Evolutionary conservation across 257 asterid species (phyloP).

Genomic region (Paulownia fortunei): DNA sequence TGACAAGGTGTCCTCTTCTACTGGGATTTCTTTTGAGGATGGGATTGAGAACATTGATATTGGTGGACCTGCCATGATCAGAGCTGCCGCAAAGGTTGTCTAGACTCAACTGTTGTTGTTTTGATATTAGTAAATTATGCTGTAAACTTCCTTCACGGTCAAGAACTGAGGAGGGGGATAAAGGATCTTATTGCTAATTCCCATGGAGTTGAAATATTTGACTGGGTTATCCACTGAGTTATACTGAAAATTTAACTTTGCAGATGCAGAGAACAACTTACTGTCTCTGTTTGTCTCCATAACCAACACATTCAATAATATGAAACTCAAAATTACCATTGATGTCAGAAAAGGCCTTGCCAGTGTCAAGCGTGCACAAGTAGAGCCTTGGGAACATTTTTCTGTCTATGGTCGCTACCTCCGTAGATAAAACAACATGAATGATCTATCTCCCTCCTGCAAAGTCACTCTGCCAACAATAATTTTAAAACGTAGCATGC

Average conservation of each 20-base stretch:
- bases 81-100: slow-evolving; percentile 96
- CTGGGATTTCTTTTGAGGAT: slow-evolving; percentile 81
- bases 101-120: slow-evolving; percentile 16
- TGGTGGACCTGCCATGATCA: slow-evolving; percentile 99
- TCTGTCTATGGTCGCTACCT: too few species aligned
- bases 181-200: slow-evolving; percentile 4
- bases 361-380: background rate
- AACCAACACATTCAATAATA: background rate
- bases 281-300: background rate
- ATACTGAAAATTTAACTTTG: background rate
- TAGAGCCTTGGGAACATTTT: too few species aligned
- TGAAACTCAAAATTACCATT: background rate
- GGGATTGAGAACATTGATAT: slow-evolving; percentile 98
- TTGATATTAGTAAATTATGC: slow-evolving; percentile 18
- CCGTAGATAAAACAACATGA: too few species aligned
- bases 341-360: background rate
- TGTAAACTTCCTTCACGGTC: background rate
- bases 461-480: background rate
- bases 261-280: background rate
- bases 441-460: background rate
- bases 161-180: slow-evolving; percentile 7
- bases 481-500: background rate
- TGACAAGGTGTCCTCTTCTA: slow-evolving; percentile 79
- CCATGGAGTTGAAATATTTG: background rate
- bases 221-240: slow-evolving; percentile 1